Base-by-base conservation (phyloP, 257 asterid species). In the Salvia splendens region DNA sequence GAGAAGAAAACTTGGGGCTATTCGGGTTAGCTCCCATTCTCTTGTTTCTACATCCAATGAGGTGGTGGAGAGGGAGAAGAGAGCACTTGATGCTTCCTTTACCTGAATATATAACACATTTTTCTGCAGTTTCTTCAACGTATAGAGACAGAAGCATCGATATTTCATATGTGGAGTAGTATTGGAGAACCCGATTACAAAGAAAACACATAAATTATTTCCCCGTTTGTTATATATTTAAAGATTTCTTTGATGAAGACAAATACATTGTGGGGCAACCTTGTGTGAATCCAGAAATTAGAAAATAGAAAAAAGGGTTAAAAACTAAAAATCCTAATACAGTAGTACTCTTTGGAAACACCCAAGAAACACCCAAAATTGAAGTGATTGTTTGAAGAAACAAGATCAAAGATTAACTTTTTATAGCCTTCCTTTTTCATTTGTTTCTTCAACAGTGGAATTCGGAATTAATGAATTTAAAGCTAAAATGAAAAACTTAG, bases 21-120 rank as follows among this genome's bases (percentile, higher is more conserved):
- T 67, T 75, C 70, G 82, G 75, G 11, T 45, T 75, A 35, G 71
- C 58, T 12, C 77, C 87, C 84, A 79, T 81, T 38, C 30, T 15
- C 28, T 62, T 46, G 9, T 1, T n/a, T n/a, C n/a, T n/a, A n/a
- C n/a, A n/a, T n/a, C n/a, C n/a, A n/a, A n/a, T 7, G n/a, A 46
- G 16, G 42, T 7, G 4, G 42, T 12, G 60, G 15, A 15, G 50
- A 51, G 61, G 64, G 78, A 47, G 67, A 43, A 78, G 82, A 54
- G 75, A 67, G 28, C 49, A 66, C 42, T 64, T 48, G 65, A 28
- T 79, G 69, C 62, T 54, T n/a, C 30, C 62, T 54, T n/a, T n/a
- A 32, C 45, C 32, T 40, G 33, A 43, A 40, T 57, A 35, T 70
- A 20, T 54, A 74, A 48, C 17, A 59, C 10, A 38, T 16, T 65